Evolutionary conservation across 495 filamentous ascomycete genomes (phyloP), one percentile per base, ranked within the genome.

Genomic region (Trypethelium eluteriae): DNA sequence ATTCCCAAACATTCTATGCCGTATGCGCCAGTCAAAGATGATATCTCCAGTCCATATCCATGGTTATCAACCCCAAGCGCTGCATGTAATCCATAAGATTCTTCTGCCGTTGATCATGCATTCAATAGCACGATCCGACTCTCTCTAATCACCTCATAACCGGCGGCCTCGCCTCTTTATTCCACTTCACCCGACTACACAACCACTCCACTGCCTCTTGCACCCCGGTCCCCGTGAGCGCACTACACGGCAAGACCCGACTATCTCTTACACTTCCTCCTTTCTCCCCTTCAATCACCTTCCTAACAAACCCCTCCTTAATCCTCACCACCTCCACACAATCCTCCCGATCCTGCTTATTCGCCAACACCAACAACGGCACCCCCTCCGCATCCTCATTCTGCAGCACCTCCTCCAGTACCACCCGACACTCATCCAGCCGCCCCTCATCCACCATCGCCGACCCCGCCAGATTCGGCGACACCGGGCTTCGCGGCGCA

Each of bases 271-370:
- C 89, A 64, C 87, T 88, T 9, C 82, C 84, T 0, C 92, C 91
- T 74, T 91, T 89, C 72, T 94, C 92, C 2, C 95, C 93, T 78
- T 98, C 92, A 77, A 98, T 94, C 9, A 97, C 92, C 76, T 88
- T 89, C 74, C 93, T 86, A 56, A 96, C 91, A 25, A 98, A 80
- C 0, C 94, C 93, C 76, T 98, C 94, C 80, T 98, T 98, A 74
- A 98, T 94, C 66, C 91, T 81, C 39, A 97, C 92, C 2, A 97
- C 95, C 81, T 98, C 95, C 57, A 98, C 89, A 71, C 93, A 96
- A 75, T 98, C 95, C 74, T 98, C 94, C 2, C 93, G 81, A 76
- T 98, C 94, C 77, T 98, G 94, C 76, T 98, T 98, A 74, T 98
- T 98, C 49, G 94, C 94, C 68, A 98, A 77, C 57, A 98, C 91